A percentile compares a stretch with the other conserved stretches of the same genome.
Evolutionary conservation across 2,329 filamentous ascomycete genomes (phyloP).

Genomic region (Fusarium kyushuense): DNA sequence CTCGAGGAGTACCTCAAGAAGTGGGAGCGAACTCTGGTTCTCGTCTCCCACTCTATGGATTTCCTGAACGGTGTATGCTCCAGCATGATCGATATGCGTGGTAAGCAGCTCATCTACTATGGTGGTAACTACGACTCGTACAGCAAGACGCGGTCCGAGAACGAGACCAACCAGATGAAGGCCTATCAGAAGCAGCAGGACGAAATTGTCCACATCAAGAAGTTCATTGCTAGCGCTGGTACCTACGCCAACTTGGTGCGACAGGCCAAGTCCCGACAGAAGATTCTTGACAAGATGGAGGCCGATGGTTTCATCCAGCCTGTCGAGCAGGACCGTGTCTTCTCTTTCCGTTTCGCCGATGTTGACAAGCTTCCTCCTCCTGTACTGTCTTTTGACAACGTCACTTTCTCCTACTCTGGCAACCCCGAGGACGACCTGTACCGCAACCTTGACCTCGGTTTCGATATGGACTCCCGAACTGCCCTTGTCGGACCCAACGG

Average conservation of each 20-base stretch:
- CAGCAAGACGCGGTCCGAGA: slow-evolving; percentile 91
- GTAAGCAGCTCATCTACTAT: slow-evolving; percentile 91
- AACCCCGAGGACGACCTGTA: slow-evolving; percentile 91
- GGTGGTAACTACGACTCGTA: slow-evolving; percentile 99
- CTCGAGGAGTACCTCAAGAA: slow-evolving; percentile 99
- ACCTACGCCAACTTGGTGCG: slow-evolving; percentile 99
- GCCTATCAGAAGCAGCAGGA: slow-evolving; percentile 99
- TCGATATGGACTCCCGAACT: slow-evolving; percentile 99
- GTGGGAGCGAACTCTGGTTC: slow-evolving; percentile 96
- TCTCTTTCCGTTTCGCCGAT: slow-evolving; percentile 98
- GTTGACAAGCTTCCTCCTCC: slow-evolving; percentile 99
- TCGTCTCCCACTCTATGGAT: slow-evolving; percentile 98
- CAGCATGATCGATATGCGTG: slow-evolving; percentile 98
- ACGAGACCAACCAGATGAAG: slow-evolving; percentile 99
- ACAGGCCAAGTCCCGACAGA: slow-evolving; percentile 98
- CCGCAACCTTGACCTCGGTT: slow-evolving; percentile 95
- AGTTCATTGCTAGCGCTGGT: slow-evolving; percentile 99
- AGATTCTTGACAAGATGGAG: slow-evolving; percentile 99
- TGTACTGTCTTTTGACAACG: slow-evolving; percentile 94
- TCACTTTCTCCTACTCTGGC: slow-evolving; percentile 98
- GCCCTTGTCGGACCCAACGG: slow-evolving; percentile 97
- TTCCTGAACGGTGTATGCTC: slow-evolving; percentile 99
- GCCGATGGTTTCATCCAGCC: slow-evolving; percentile 98
- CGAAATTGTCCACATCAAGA: slow-evolving; percentile 99
- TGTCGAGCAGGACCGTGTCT: slow-evolving; percentile 85